Conservation (phyloP, 2,329 filamentous ascomycete genomes). For the Fusarium haematococcum region DNA sequence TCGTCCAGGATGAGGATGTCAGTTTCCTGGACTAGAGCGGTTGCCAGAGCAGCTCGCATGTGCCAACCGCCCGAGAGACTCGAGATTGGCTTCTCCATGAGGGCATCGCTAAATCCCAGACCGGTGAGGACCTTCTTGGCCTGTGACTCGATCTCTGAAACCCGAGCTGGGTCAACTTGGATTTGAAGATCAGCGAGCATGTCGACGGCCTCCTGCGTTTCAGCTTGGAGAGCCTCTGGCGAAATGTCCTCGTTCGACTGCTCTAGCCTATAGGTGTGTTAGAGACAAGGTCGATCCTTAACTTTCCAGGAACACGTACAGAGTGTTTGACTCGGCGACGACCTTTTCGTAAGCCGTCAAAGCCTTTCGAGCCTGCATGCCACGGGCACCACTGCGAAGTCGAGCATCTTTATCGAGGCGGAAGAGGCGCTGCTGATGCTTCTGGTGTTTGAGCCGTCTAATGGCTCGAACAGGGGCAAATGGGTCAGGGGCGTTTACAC, state of each 20-base stretch:
- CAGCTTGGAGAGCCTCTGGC: constrained; percentile 66
- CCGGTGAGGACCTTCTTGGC: constrained; percentile 76
- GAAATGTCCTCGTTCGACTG: constrained; percentile 69
- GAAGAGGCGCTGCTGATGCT: constrained; percentile 72
- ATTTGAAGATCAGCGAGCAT: constrained; percentile 77
- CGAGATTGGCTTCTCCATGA: constrained; percentile 69
- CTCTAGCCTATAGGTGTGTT: constrained; percentile 51
- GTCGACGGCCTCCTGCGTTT: constrained; percentile 77
- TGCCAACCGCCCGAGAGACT: constrained; percentile 83
- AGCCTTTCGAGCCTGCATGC: constrained; percentile 80
- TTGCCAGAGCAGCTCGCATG: constrained; percentile 75
- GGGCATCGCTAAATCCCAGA: constrained; percentile 75
- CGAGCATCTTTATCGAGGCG: constrained; percentile 79
- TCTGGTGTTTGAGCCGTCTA: constrained; percentile 71
- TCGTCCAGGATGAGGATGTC: constrained; percentile 88
- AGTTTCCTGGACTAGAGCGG: constrained; percentile 75
- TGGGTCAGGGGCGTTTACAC: constrained; percentile 68
- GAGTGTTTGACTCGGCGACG: constrained; percentile 66
- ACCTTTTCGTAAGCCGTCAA: constrained; percentile 76
- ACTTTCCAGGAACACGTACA: constrained; percentile 52
- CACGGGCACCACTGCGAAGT: constrained; percentile 79
- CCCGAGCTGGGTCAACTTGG: constrained; percentile 73
- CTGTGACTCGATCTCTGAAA: constrained; percentile 72
- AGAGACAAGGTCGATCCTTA: neutral
- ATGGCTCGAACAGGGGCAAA: constrained; percentile 70